These are phyloP conservation scores for Monascus ruber DNA, from an alignment of 2,329 filamentous ascomycete species.

Conservation along the genomic window DNA sequence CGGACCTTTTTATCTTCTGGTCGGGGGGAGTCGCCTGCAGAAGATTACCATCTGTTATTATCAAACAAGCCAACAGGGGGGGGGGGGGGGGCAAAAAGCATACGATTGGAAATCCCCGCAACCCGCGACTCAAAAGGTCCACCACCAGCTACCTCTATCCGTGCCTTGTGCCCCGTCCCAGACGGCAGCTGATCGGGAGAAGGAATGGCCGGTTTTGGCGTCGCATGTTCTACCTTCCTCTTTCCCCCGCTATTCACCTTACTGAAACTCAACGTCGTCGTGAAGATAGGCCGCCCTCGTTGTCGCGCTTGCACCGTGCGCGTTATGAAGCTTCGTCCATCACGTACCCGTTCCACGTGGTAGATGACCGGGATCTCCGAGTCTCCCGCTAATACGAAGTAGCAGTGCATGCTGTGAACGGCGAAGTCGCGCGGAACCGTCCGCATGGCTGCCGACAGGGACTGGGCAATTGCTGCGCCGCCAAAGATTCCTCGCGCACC, in stretches of 20 bases:
- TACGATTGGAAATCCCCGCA: slow-evolving; percentile 46
- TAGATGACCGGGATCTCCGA: slow-evolving; percentile 78
- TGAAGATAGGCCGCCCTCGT: slow-evolving; percentile 82
- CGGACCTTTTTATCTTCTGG: slow-evolving; percentile 57
- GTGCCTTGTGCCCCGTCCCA: slow-evolving; percentile 22
- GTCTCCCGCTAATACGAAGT: slow-evolving; percentile 89
- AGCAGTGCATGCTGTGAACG: slow-evolving; percentile 96
- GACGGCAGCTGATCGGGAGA: slow-evolving; percentile 24
- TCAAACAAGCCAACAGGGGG: neutral
- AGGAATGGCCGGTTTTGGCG: slow-evolving; percentile 45
- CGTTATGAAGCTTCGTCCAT: slow-evolving; percentile 81
- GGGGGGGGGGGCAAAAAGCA: slow-evolving; percentile 8
- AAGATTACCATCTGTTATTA: neutral
- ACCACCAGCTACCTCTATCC: slow-evolving; percentile 15
- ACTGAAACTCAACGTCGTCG: slow-evolving; percentile 84
- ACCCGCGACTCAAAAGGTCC: slow-evolving; percentile 49
- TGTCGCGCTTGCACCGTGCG: slow-evolving; percentile 93
- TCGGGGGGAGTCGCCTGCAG: slow-evolving; percentile 33
- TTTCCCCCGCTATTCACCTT: slow-evolving; percentile 44
- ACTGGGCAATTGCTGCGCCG: slow-evolving; percentile 86
- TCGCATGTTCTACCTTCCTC: slow-evolving; percentile 53
- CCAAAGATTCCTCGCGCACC: slow-evolving; percentile 90
- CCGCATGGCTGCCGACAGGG: slow-evolving; percentile 71
- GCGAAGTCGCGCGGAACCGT: slow-evolving; percentile 72
- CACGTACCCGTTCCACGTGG: slow-evolving; percentile 86